Evolutionary conservation across 331 rosid species (phyloP), one percentile per base, ranked within the genome.

Genomic region (Pyracantha coccinea): DNA sequence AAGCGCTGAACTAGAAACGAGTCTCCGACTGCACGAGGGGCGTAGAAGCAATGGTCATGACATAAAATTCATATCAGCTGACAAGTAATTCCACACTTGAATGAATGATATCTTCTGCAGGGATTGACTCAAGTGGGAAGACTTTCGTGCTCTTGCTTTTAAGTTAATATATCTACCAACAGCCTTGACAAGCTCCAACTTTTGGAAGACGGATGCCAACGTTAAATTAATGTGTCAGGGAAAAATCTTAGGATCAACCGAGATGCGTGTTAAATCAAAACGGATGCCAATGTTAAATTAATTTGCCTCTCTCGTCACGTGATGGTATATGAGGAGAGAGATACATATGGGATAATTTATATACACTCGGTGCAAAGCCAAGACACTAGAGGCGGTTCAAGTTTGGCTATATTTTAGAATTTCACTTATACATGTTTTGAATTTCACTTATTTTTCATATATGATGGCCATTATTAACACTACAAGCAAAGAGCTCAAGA

Each of bases 1-100:
- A 65, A 83, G 74, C 76, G 66, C 78, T 44, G 27, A 62, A 28
- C 81, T 65, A 75, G 52, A 74, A 69, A 77, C 25, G 74, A 16
- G 66, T 70, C 79, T 71, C 31, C 62, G 44, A 73, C 65, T 80
- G 66, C 81, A 13, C 62, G 71, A 89, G 50, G 45, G 23, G 25
- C 20, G 23, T 57, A 35, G 66, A 71, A 55, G 17, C 66, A 15
- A 19, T 21, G 15, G 23, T 21, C 28, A 5, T 4, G 47, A 52
- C 16, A 47, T 16, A 25, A 25, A 4, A 69, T 27, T 28, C 2
- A 29, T 5, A 29, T 29, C 47, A 15, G 65, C 19, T 10, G n/a
- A 59, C 50, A 54, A 29, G 3, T 23, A 7, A 23, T 71, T 14
- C 55, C 16, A 23, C 24, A 57, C 23, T 6, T 59, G 33, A 12